phyloP scores from a whole-genome alignment of 495 filamentous ascomycete genomes.

The Aspergillus leporis region DNA sequence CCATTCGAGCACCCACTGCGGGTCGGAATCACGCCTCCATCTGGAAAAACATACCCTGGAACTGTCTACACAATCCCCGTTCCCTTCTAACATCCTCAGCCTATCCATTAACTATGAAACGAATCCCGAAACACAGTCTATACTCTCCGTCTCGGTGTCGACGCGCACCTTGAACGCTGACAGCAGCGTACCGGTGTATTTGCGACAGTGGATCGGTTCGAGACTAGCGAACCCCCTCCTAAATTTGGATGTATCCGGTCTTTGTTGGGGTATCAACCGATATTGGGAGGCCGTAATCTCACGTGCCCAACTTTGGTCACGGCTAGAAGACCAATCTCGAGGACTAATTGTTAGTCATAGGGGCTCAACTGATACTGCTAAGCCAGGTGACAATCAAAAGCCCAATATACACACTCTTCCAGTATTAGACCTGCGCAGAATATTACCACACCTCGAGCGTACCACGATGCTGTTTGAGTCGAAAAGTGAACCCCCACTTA shows the following conservation, averaged over 20 bases:
- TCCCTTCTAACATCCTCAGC: conserved; percentile 37
- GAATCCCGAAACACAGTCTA: conserved; percentile 37
- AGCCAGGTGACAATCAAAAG: not conserved
- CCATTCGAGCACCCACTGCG: conserved; percentile 26
- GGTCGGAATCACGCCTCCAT: conserved; percentile 15
- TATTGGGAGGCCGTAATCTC: conserved; percentile 44
- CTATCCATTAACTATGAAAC: conserved; percentile 41
- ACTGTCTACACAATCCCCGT: conserved; percentile 39
- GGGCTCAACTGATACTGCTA: not conserved
- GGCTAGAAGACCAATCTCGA: conserved; percentile 30
- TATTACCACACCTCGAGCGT: conserved; percentile 42
- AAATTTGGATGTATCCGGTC: conserved; percentile 41
- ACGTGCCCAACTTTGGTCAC: conserved; percentile 42
- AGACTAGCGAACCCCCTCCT: conserved; percentile 38
- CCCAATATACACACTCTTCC: conserved; percentile 17
- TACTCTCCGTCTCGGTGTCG: conserved; percentile 34
- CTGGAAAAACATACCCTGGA: conserved; percentile 40
- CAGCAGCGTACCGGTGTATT: conserved; percentile 27
- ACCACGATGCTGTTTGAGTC: conserved; percentile 40
- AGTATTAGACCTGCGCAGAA: conserved; percentile 28
- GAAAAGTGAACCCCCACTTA: conserved; percentile 15
- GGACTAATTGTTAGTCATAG: not conserved
- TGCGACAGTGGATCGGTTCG: conserved; percentile 44
- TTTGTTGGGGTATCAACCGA: conserved; percentile 46
- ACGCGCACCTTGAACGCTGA: conserved; percentile 23